A percentile compares a stretch with the other conserved stretches of the same genome.
These are phyloP conservation scores for Eudorina sp. DNA, from an alignment of 139 green algal species.

Conservation along the genomic window DNA sequence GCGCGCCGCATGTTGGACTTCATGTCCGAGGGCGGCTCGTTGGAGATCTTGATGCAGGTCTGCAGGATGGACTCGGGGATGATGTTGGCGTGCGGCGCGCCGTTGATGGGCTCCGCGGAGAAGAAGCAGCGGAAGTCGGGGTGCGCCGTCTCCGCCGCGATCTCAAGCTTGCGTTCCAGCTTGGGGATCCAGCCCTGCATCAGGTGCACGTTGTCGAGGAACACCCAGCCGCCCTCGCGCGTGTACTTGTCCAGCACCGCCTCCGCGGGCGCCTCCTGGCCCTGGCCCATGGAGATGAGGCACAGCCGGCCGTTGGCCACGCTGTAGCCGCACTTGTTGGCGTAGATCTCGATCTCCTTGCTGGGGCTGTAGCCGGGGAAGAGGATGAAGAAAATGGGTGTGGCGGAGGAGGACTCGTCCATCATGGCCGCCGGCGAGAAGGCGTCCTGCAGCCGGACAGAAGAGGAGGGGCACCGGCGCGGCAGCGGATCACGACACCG, in stretches of 20 bases:
- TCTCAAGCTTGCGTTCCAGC: slow-evolving; percentile 90
- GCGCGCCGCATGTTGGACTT: slow-evolving; percentile 90
- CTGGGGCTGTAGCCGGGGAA: slow-evolving; percentile 90
- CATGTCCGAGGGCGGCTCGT: slow-evolving; percentile 91
- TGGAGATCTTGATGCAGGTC: slow-evolving; percentile 87
- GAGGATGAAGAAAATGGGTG: slow-evolving; percentile 93
- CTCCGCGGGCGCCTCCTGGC: slow-evolving; percentile 88
- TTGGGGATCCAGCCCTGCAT: slow-evolving; percentile 91
- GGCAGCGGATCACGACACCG: no score
- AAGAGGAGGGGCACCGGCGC: no score
- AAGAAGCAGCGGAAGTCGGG: slow-evolving; percentile 93
- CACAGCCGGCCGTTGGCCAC: slow-evolving; percentile 85
- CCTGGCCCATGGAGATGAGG: slow-evolving; percentile 91
- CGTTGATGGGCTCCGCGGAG: slow-evolving; percentile 91
- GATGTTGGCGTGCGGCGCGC: slow-evolving; percentile 84
- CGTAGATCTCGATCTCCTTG: slow-evolving; percentile 90
- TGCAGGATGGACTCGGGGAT: slow-evolving; percentile 89
- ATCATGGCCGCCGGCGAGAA: slow-evolving; percentile 81
- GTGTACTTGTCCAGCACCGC: slow-evolving; percentile 89
- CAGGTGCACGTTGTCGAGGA: slow-evolving; percentile 94
- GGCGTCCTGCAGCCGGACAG: slow-evolving; percentile 64
- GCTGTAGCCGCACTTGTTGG: slow-evolving; percentile 76
- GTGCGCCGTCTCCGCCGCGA: slow-evolving; percentile 84
- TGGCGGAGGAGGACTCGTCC: slow-evolving; percentile 76
- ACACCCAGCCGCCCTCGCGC: slow-evolving; percentile 89